Conservation (phyloP, 1,139 yeast species). For the Magnusiomyces tetraspermus region DNA sequence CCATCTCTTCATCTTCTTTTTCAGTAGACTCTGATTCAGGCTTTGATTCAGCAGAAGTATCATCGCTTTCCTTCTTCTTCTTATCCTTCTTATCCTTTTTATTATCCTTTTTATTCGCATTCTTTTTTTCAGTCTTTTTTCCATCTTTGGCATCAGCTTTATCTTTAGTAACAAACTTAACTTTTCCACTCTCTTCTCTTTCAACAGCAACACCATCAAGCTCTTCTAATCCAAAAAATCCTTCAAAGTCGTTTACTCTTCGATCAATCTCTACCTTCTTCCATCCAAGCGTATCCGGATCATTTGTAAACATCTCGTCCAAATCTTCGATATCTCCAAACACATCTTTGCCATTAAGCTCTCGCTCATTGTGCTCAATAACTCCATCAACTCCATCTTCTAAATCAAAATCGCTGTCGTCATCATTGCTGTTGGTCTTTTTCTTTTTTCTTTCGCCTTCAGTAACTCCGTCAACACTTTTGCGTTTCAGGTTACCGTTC, state of each 20-base stretch:
- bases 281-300: conserved; percentile 44
- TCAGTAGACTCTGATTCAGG: conserved; percentile 16
- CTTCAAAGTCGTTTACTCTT: conserved; percentile 76
- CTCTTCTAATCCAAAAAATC: conserved; percentile 87
- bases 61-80: conserved; percentile 5
- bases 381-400: conserved; percentile 1
- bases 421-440: not conserved
- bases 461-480: not conserved
- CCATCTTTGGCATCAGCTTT: conserved; percentile 21
- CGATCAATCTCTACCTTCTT: conserved; percentile 63
- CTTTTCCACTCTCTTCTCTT: conserved; percentile 50
- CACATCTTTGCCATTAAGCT: not conserved
- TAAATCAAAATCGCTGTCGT: not conserved
- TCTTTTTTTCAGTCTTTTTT: conserved; percentile 17
- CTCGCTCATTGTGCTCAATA: not conserved
- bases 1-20: conserved; percentile 22
- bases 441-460: not conserved
- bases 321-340: not conserved
- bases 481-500: not conserved
- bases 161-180: conserved; percentile 41
- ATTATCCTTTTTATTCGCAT: conserved; percentile 8
- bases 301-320: conserved; percentile 11
- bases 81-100: conserved; percentile 10
- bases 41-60: conserved; percentile 12
- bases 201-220: conserved; percentile 82